Percentiles rank a stretch among this genome's conserved stretches.
phyloP scores from a whole-genome alignment of 169 alveolate genomes.

The Plasmodium malariae region DNA sequence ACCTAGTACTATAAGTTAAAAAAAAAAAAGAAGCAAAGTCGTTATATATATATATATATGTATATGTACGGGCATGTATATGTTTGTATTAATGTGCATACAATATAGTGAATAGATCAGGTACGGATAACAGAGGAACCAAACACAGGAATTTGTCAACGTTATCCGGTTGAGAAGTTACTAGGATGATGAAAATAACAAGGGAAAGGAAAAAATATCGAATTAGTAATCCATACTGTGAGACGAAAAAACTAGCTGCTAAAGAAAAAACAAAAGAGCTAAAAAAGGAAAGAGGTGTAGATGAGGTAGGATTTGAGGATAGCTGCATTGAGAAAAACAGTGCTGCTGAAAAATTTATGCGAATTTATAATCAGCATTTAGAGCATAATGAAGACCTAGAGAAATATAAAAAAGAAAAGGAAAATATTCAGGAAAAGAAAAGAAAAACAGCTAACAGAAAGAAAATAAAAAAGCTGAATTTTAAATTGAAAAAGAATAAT shows the following conservation, averaged over 20 bases:
- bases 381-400: conserved; percentile 38
- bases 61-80: too few species aligned
- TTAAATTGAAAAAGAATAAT: conserved; percentile 56
- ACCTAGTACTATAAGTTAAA: too few species aligned
- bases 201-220: conserved; percentile 72
- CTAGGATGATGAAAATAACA: conserved; percentile 61
- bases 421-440: conserved; percentile 42
- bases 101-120: too few species aligned
- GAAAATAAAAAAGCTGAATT: conserved; percentile 60
- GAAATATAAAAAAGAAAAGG: conserved; percentile 49
- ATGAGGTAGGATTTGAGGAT: neutral
- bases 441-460: conserved; percentile 46
- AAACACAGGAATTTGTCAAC: too few species aligned
- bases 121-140: too few species aligned
- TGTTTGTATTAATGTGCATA: too few species aligned
- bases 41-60: too few species aligned
- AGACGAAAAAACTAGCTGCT: conserved; percentile 13
- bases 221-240: conserved; percentile 55
- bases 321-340: neutral
- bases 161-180: too few species aligned
- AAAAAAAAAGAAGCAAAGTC: too few species aligned
- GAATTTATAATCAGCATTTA: conserved; percentile 30
- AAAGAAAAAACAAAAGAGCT: conserved; percentile 16
- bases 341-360: conserved; percentile 41
- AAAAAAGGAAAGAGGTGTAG: neutral